These are phyloP conservation scores for Sarcodon sp. DNA, from an alignment of 768 basidiomycete species.

Conservation along the genomic window DNA sequence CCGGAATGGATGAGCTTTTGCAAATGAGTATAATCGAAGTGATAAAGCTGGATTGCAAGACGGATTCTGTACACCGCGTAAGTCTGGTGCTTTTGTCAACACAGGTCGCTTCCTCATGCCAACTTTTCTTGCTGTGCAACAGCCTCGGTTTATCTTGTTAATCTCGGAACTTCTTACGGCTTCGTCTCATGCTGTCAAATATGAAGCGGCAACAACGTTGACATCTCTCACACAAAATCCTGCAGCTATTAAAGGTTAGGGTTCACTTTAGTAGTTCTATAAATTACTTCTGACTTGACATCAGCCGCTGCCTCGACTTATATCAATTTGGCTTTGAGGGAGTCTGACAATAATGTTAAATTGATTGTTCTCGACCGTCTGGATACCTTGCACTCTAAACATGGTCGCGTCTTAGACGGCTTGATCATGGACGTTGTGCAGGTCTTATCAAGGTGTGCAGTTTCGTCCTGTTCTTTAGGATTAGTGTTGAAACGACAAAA, in stretches of 20 bases:
- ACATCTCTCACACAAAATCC: conserved; percentile 93
- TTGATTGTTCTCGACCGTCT: conserved; percentile 92
- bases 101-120: neutral
- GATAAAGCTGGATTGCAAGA: conserved; percentile 80
- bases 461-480: neutral
- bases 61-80: conserved; percentile 73
- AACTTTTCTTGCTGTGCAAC: neutral
- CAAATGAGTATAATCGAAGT: conserved; percentile 96
- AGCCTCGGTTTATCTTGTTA: conserved; percentile 90
- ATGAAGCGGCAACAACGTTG: conserved; percentile 92
- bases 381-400: conserved; percentile 67
- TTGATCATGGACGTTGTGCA: conserved; percentile 95
- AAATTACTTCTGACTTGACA: neutral
- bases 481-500: conserved; percentile 15
- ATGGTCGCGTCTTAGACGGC: conserved; percentile 80
- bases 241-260: conserved; percentile 84
- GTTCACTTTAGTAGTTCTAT: neutral
- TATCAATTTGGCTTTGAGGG: conserved; percentile 83
- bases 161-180: conserved; percentile 90
- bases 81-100: conserved; percentile 15
- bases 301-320: conserved; percentile 82
- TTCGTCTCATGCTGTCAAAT: conserved; percentile 88
- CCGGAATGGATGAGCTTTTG: conserved; percentile 76
- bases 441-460: conserved; percentile 60
- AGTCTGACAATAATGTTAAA: conserved; percentile 99